phyloP scores from a whole-genome alignment of 352 stramenopile genomes.

The Globisporangium radiosum region DNA sequence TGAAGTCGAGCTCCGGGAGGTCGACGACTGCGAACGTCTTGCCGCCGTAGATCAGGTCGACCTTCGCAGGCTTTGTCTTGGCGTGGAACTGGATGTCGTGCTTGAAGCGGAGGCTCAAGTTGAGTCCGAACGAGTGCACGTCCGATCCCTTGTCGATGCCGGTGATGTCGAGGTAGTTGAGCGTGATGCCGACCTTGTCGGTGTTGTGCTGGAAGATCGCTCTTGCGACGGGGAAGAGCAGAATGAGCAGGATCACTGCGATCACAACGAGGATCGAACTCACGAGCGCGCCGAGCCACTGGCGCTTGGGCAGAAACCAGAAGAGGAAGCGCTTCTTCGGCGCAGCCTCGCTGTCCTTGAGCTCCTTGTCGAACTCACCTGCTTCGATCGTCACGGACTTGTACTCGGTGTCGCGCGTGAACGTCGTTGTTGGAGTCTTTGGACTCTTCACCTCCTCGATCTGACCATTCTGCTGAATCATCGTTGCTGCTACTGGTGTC shows the following conservation, averaged over 20 bases:
- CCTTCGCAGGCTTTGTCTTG: conserved; percentile 36
- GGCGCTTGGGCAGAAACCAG: conserved; percentile 46
- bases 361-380: conserved; percentile 30
- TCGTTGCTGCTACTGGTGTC: neutral
- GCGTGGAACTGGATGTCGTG: conserved; percentile 36
- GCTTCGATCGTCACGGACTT: conserved; percentile 22
- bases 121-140: conserved; percentile 26
- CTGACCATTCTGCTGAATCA: neutral
- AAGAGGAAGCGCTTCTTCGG: conserved; percentile 33
- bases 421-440: conserved; percentile 1
- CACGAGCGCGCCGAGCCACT: conserved; percentile 37
- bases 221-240: conserved; percentile 49
- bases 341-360: conserved; percentile 9
- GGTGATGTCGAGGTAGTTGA: conserved; percentile 69
- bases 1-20: conserved; percentile 45
- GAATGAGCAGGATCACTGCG: conserved; percentile 39
- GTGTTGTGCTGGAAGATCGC: conserved; percentile 56
- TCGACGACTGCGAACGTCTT: conserved; percentile 40
- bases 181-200: conserved; percentile 39
- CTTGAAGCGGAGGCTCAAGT: conserved; percentile 48
- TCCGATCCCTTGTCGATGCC: conserved; percentile 24
- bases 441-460: neutral
- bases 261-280: conserved; percentile 28
- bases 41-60: conserved; percentile 33
- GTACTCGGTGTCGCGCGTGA: conserved; percentile 9